Evolutionary conservation across 768 basidiomycete genomes (phyloP).

Genomic region (Mycena polygramma): DNA sequence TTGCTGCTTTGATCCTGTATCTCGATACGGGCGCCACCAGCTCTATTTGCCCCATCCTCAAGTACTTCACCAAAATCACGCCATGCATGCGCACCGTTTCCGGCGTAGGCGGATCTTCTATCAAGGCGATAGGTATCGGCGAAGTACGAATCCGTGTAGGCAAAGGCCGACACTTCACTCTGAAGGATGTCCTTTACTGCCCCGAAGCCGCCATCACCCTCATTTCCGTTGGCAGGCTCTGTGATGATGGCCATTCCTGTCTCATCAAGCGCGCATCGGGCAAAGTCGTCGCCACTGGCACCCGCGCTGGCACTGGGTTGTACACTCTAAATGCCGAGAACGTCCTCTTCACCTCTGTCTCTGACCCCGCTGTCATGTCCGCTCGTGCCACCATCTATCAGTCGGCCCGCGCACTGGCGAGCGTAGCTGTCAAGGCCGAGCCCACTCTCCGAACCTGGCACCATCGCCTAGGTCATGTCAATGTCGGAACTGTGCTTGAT

Average conservation of each 20-base stretch:
- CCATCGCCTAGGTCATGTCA: constrained; percentile 5
- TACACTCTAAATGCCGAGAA: constrained; percentile 1
- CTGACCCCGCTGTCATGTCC: too few relatives aligned
- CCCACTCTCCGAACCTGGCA: constrained; percentile 9
- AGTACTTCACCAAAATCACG: constrained; percentile 16
- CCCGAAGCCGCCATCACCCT: constrained; percentile 2
- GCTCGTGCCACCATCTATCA: too few relatives aligned
- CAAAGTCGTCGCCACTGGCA: neutral
- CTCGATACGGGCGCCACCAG: constrained; percentile 14
- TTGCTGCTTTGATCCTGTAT: neutral
- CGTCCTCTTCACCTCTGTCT: too few relatives aligned
- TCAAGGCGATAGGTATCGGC: constrained; percentile 6
- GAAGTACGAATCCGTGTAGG: constrained; percentile 8
- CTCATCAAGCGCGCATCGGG: neutral
- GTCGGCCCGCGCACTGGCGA: too few relatives aligned
- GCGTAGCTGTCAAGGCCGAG: neutral
- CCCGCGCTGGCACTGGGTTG: neutral
- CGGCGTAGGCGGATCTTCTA: neutral
- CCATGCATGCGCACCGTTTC: constrained; percentile 7
- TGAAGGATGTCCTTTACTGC: constrained; percentile 13
- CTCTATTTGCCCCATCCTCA: constrained; percentile 8
- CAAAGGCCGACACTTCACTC: constrained; percentile 14
- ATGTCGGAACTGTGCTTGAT: constrained; percentile 1
- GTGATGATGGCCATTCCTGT: constrained; percentile 5
- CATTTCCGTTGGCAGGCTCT: constrained; percentile 12